Base-by-base conservation (phyloP, 768 basidiomycete genomes). In the Tulasnella sp. region DNA sequence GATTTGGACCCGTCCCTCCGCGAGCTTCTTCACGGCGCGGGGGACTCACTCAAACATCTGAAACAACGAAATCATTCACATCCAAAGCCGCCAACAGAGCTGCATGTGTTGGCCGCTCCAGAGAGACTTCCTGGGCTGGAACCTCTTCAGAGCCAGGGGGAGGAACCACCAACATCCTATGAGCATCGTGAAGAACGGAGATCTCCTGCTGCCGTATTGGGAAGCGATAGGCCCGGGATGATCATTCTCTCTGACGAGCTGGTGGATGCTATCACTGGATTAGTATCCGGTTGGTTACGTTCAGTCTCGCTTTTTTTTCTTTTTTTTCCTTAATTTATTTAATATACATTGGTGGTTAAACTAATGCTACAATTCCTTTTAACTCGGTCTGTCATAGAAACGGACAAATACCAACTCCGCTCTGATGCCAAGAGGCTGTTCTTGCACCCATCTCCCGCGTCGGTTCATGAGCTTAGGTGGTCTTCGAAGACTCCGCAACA, bases 191-290 rank as follows among this genome's bases (percentile, higher is more conserved):
- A 69, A 15, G 70, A 72, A 45, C 73, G 80, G 53, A 86, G 86
- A 67, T 90, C 89, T 24, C 85, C 88, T 44, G 90, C 88, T 21
- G 90, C 91, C 19, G 73, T 74, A 22, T 87, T 87, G 68, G 93
- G 92, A 17, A 84, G 85, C 64, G 76, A 81, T 59, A 73, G 77
- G 44, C 76, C 89, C 49, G 87, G 89, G 8, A 73, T 82, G 45
- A 80, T 92, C 7, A 72, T 84, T 11, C 66, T 97, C 11, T 85
- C 92, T 0, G 69, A 76, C 8, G 84, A 92, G 69, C 74, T 97
- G 44, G 78, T 83, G 63, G 73, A 74, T 11, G 72, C 84, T 3
- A 83, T 96, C 50, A 76, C 77, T 59, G 65, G 70, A 9, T 74
- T 92, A 53, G 86, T 97, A n/a, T 11, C 34, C 22, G 46, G 17